Conservation (phyloP, 352 stramenopile species). For the Phytopythium boreale region DNA sequence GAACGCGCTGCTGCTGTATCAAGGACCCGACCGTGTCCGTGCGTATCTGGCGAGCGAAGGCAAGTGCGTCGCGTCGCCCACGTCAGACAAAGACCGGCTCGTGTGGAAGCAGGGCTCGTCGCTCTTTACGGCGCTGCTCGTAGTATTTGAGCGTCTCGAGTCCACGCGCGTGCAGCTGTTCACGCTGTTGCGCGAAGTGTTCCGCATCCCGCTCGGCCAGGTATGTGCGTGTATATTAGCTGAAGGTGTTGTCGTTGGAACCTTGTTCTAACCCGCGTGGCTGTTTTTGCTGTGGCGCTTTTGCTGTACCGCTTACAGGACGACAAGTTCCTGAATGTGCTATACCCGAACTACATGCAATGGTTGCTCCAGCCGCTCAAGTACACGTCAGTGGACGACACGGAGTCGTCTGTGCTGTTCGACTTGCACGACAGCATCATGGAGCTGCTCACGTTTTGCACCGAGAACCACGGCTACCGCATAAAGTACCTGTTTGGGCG, state of each 20-base stretch:
- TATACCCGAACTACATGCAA: slow-evolving; percentile 87
- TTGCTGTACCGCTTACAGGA: slow-evolving; percentile 29
- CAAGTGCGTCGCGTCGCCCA: slow-evolving; percentile 57
- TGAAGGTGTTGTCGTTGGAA: not conserved
- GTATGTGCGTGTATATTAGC: slow-evolving; percentile 20
- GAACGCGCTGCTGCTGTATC: slow-evolving; percentile 67
- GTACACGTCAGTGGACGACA: slow-evolving; percentile 35
- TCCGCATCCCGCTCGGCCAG: slow-evolving; percentile 62
- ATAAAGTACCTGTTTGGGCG: slow-evolving; percentile 86
- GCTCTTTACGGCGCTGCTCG: slow-evolving; percentile 67
- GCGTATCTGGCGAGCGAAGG: slow-evolving; percentile 66
- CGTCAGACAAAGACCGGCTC: slow-evolving; percentile 59
- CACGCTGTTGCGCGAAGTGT: slow-evolving; percentile 69
- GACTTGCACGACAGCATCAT: slow-evolving; percentile 79
- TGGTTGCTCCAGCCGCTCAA: slow-evolving; percentile 83
- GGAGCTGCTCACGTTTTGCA: slow-evolving; percentile 85
- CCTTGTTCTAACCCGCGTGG: not conserved
- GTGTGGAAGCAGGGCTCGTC: slow-evolving; percentile 62
- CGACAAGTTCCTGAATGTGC: slow-evolving; percentile 84
- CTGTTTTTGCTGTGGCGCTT: not conserved
- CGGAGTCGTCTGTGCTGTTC: slow-evolving; percentile 49
- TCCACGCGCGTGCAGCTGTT: slow-evolving; percentile 60
- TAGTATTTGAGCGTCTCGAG: slow-evolving; percentile 68
- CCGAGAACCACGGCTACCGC: slow-evolving; percentile 78
- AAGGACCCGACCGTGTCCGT: slow-evolving; percentile 63